Evolutionary conservation across 805 yeast species (phyloP), one percentile per base, ranked within the genome.

Genomic region (Candida morakotiae): DNA sequence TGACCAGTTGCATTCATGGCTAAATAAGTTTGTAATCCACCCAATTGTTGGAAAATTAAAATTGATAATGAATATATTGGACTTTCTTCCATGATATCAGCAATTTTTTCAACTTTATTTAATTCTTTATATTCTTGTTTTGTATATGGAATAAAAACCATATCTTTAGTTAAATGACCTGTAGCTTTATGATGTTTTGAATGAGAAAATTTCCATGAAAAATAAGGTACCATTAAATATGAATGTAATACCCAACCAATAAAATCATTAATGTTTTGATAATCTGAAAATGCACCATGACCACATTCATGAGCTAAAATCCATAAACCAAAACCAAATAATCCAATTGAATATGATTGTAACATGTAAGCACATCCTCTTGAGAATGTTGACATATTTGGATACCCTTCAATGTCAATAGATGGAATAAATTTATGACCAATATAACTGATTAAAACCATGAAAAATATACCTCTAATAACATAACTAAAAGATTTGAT

Each of bases 261-360:
- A 19, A 68, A 52, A 52, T 77, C 81, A 49, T 77, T 77, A 36
- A 77, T 65, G 49, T 54, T 55, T 40, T 62, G 66, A 49, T 73
- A 73, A 47, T 77, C 79, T 26, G 77, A 69, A 52, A 77, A 77
- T 14, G 82, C 82, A 36, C 71, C 73, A 53, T 77, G 83, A 28
- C 83, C 82, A 64, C 83, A 77, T 58, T 76, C 81, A 53, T 76
- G 82, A 32, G 80, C 81, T 53, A 77, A 56, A 43, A 77, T 73
- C 83, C 82, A 77, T 35, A 76, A 55, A 30, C 83, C 83, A 39
- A 75, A 69, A 5, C 78, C 77, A 45, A 74, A 68, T 40, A 75
- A 59, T 38, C 80, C 75, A 45, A 77, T 75, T 31, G 64, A 54
- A 37, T 71, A 53, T 13, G 78, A 60, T 54, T 83, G 80, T 13